These are phyloP conservation scores for Lizonia empirigonia DNA, from an alignment of 2,329 filamentous ascomycete species.

Conservation along the genomic window DNA sequence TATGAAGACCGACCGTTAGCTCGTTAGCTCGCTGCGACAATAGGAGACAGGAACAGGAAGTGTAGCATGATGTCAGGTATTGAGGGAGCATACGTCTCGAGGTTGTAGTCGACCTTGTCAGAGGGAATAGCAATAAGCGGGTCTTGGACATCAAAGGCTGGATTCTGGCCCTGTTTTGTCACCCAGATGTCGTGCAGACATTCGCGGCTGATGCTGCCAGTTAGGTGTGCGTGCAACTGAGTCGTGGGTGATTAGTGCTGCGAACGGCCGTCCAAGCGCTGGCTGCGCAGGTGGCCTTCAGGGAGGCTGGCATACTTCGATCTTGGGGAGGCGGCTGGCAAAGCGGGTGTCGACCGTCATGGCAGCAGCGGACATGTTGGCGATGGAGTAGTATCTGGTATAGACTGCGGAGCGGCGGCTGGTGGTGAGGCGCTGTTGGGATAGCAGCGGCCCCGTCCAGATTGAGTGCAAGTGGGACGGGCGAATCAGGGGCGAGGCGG, in stretches of 20 bases:
- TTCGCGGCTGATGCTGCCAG: constrained; percentile 74
- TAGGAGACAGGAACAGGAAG: constrained; percentile 15
- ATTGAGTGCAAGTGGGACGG: constrained; percentile 11
- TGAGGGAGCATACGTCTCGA: constrained; percentile 63
- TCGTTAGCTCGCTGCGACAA: constrained; percentile 7
- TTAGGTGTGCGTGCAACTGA: constrained; percentile 80
- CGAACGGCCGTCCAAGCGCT: constrained; percentile 35
- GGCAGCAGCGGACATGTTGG: constrained; percentile 21
- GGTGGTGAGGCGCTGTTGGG: constrained; percentile 23
- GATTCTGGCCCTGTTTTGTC: constrained; percentile 59
- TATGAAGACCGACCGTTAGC: not conserved
- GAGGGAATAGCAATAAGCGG: constrained; percentile 71
- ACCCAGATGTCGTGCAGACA: constrained; percentile 77
- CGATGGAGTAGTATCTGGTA: constrained; percentile 10
- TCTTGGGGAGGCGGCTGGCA: constrained; percentile 49
- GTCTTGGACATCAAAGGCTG: constrained; percentile 65
- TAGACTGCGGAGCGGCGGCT: constrained; percentile 19
- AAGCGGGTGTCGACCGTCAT: constrained; percentile 36
- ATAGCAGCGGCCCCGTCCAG: constrained; percentile 20
- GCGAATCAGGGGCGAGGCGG: constrained; percentile 21
- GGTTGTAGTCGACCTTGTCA: constrained; percentile 73
- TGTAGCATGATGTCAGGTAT: constrained; percentile 3
- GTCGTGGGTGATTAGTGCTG: constrained; percentile 34
- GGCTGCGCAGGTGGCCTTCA: constrained; percentile 17
- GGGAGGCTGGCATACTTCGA: constrained; percentile 46